These are phyloP conservation scores for Steccherinum ochraceum DNA, from an alignment of 768 basidiomycete species.

Conservation along the genomic window DNA sequence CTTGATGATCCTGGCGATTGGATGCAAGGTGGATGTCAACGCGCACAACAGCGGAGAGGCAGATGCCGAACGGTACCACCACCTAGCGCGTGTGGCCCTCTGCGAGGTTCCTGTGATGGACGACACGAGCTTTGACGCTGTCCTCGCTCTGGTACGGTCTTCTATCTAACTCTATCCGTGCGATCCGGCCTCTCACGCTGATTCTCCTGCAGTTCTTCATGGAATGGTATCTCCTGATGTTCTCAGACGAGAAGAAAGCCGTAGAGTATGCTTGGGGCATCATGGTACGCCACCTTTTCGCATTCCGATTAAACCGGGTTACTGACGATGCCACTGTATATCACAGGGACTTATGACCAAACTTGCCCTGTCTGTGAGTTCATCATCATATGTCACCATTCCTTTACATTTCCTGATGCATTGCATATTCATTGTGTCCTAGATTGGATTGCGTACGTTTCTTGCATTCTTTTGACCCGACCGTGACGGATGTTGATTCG, in stretches of 20 bases:
- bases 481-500: too few relatives aligned
- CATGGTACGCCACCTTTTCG: constrained; percentile 35
- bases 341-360: constrained; percentile 55
- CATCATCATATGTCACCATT: constrained; percentile 1
- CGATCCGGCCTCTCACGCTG: neutral
- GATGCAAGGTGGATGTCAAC: constrained; percentile 59
- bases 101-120: constrained; percentile 74
- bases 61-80: constrained; percentile 52
- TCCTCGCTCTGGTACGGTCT: constrained; percentile 53
- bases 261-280: constrained; percentile 72
- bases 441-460: constrained; percentile 59
- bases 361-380: constrained; percentile 62
- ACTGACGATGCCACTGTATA: neutral
- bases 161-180: constrained; percentile 1
- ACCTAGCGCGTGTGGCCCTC: constrained; percentile 51
- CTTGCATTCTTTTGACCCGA: constrained; percentile 21
- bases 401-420: neutral
- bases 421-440: neutral
- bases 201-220: constrained; percentile 49
- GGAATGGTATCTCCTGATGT: constrained; percentile 70
- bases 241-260: constrained; percentile 68
- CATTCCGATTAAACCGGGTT: neutral
- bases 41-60: constrained; percentile 30
- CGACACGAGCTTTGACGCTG: constrained; percentile 66
- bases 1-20: constrained; percentile 68